Conservation (phyloP, 2,329 filamentous ascomycete genomes). For the Trichoderma asperellum region DNA sequence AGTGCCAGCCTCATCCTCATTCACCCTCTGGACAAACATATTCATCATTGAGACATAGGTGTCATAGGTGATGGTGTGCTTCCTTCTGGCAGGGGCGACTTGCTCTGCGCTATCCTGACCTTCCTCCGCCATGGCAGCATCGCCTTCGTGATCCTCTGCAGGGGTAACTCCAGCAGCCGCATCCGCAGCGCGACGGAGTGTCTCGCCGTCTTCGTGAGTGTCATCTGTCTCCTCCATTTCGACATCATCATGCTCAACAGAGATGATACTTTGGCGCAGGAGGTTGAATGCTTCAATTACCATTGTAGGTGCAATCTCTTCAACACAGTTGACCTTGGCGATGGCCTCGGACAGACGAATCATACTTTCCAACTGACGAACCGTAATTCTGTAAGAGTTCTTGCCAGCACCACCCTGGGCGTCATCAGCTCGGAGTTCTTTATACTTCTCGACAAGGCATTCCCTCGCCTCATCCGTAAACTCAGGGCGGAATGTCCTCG, state of each 20-base stretch:
- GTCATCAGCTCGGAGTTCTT: slow-evolving; percentile 90
- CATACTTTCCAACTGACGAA: slow-evolving; percentile 92
- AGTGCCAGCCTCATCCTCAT: slow-evolving; percentile 74
- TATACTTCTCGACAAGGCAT: slow-evolving; percentile 88
- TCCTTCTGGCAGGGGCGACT: slow-evolving; percentile 51
- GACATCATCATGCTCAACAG: slow-evolving; percentile 95
- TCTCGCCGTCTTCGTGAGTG: slow-evolving; percentile 51
- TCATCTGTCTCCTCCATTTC: slow-evolving; percentile 82
- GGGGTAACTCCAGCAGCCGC: slow-evolving; percentile 52
- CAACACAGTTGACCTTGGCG: slow-evolving; percentile 94
- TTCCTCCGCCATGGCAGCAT: slow-evolving; percentile 48
- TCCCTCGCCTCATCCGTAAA: slow-evolving; percentile 87
- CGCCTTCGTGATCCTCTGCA: slow-evolving; percentile 52
- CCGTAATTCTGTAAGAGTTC: slow-evolving; percentile 97
- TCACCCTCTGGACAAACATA: slow-evolving; percentile 78
- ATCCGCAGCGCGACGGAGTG: slow-evolving; percentile 46
- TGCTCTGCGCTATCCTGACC: slow-evolving; percentile 35
- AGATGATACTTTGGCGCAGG: slow-evolving; percentile 92
- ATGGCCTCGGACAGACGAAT: slow-evolving; percentile 97
- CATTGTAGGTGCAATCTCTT: slow-evolving; percentile 82
- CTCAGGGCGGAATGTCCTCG: slow-evolving; percentile 88
- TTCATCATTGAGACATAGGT: slow-evolving; percentile 93
- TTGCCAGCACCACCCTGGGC: slow-evolving; percentile 90
- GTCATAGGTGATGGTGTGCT: slow-evolving; percentile 92
- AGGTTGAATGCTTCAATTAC: slow-evolving; percentile 92